Evolutionary conservation across 148 eudicot species (phyloP).

Genomic region (Cornus florida): DNA sequence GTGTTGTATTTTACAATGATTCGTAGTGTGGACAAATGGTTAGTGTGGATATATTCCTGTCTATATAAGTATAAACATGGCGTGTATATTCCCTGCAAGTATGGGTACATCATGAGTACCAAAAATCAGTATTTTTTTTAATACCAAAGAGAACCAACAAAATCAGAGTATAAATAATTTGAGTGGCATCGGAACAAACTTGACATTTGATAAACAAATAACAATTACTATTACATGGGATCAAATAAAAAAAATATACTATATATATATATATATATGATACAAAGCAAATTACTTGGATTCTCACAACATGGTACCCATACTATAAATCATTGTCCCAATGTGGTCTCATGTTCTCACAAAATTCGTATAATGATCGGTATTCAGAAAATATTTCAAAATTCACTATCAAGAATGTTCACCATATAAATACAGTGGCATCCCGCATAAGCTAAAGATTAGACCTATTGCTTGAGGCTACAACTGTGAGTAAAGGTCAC

Average conservation of each 20-base stretch:
- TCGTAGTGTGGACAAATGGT: too few species aligned
- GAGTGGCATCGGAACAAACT: too few species aligned
- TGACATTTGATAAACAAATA: not conserved
- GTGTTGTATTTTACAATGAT: not conserved
- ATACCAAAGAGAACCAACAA: not conserved
- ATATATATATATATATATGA: too few species aligned
- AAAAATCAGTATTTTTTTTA: not conserved
- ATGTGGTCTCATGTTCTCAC: not conserved
- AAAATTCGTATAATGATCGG: not conserved
- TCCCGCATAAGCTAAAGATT: conserved; percentile 1
- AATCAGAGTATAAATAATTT: not conserved
- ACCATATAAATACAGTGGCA: not conserved
- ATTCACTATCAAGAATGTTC: not conserved
- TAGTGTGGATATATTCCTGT: too few species aligned
- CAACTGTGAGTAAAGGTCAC: too few species aligned
- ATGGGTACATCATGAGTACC: too few species aligned
- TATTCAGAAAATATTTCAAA: not conserved
- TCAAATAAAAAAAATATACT: not conserved
- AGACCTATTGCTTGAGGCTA: not conserved
- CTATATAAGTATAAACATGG: too few species aligned
- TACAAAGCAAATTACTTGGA: not conserved
- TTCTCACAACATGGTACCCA: not conserved
- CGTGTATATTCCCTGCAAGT: too few species aligned
- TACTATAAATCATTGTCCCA: not conserved
- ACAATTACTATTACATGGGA: not conserved